Base-by-base conservation (phyloP, 495 filamentous ascomycete genomes). In the Hypoxylon intermedium region DNA sequence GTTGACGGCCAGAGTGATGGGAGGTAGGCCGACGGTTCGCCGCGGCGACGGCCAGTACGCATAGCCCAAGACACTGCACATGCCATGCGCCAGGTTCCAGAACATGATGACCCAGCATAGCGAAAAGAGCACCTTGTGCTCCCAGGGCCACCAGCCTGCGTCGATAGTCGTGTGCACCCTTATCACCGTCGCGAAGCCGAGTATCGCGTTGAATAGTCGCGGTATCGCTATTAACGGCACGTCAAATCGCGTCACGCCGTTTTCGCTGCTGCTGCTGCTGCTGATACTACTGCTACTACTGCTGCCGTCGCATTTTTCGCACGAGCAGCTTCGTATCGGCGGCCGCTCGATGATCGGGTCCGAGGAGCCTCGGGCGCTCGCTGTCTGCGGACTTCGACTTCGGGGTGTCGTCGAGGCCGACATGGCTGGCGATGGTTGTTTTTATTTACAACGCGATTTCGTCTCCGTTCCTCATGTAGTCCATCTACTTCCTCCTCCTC, bases 91-190 rank as follows among this genome's bases (percentile, higher is more conserved):
- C 20, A 65, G 49, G 49, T 68, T 68, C 65, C 65, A 68, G 36
- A 61, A 61, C n/a, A 68, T 18, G 24, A 40, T 36, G 16, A 65
- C 20, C 66, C 66, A 68, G 47, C 61, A 65, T 9, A 68, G 30
- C 13, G 61, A 59, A 40, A 68, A 68, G 15, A 68, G 50, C 18
- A 68, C 57, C 50, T 68, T 68, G 20, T 68, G 58, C 51, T 68
- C 61, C 66, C 66, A 68, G 15, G 66, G 66, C 66, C 66, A 68
- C 66, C 66, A 68, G 21, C 61, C 66, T 9, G 66, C 66, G 24
- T 68, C 66, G 40, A 68, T 65, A n/a, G 53, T 44, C 3, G 66
- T 62, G 58, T 68, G 66, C 3, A 68, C 49, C 0, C 61, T 58
- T 6, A 65, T 58, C 4, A 68, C 66, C 1, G 66, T 68, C 43